These are phyloP conservation scores for Myxozyma monticola DNA, from an alignment of 805 yeast genomes.

Conservation along the genomic window DNA sequence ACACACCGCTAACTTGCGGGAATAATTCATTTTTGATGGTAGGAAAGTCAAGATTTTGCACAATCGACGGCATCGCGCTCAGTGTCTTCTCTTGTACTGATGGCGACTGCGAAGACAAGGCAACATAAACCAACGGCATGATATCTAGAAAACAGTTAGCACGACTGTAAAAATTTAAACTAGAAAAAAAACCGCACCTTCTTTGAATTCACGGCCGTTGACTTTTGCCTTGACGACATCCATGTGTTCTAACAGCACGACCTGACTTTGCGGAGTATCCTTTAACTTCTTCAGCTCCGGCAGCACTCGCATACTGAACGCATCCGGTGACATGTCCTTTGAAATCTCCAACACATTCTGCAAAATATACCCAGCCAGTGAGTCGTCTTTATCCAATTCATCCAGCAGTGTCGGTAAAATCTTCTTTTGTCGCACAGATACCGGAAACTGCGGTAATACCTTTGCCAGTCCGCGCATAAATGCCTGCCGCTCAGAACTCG, in stretches of 20 bases:
- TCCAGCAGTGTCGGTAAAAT: constrained; percentile 68
- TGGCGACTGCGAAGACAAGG: constrained; percentile 38
- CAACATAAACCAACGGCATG: constrained; percentile 46
- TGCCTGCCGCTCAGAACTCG: constrained; percentile 61
- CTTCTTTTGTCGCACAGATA: constrained; percentile 59
- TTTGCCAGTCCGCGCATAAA: constrained; percentile 66
- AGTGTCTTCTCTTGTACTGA: constrained; percentile 57
- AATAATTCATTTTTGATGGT: constrained; percentile 72
- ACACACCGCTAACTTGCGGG: constrained; percentile 69
- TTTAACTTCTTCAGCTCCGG: constrained; percentile 46
- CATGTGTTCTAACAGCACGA: constrained; percentile 51
- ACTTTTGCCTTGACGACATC: constrained; percentile 50
- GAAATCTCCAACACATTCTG: constrained; percentile 65
- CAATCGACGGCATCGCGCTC: constrained; percentile 43
- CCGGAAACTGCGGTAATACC: constrained; percentile 60
- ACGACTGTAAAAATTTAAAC: too few species aligned
- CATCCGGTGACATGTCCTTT: constrained; percentile 63
- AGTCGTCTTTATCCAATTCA: constrained; percentile 44
- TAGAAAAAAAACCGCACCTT: constrained; percentile 27
- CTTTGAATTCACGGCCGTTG: constrained; percentile 54
- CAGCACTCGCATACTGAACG: constrained; percentile 71
- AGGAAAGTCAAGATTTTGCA: constrained; percentile 60
- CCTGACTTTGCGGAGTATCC: constrained; percentile 42
- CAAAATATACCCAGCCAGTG: constrained; percentile 50
- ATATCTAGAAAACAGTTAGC: too few species aligned